phyloP scores from a whole-genome alignment of 768 basidiomycete species.

The Polyporus arcularius region DNA sequence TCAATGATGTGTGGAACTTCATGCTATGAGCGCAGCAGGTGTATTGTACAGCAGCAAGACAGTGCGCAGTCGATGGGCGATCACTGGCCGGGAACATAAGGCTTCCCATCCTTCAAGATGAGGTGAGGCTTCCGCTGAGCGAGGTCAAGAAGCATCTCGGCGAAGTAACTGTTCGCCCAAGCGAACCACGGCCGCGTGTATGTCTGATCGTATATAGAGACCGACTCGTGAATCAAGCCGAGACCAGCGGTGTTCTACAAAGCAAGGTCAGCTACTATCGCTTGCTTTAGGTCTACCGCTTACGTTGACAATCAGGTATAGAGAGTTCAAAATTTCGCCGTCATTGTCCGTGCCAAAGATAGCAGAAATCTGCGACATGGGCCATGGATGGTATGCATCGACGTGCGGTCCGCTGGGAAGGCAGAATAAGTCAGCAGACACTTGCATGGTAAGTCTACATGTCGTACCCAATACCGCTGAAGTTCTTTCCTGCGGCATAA shows the following conservation, averaged over 20 bases:
- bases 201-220: conserved; percentile 56
- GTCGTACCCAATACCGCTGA: conserved; percentile 69
- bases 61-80: not conserved
- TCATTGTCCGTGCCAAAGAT: conserved; percentile 78
- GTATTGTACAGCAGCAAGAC: conserved; percentile 3
- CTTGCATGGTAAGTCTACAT: not conserved
- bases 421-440: not conserved
- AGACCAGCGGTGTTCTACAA: conserved; percentile 68
- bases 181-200: conserved; percentile 82
- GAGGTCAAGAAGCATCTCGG: conserved; percentile 79
- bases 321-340: conserved; percentile 57
- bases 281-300: conserved; percentile 28
- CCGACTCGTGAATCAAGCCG: conserved; percentile 79
- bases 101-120: conserved; percentile 55
- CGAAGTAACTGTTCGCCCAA: conserved; percentile 83
- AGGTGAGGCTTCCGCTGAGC: conserved; percentile 72
- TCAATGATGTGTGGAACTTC: not conserved
- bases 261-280: not conserved
- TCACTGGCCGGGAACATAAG: conserved; percentile 56
- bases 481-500: conserved; percentile 59
- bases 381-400: conserved; percentile 76
- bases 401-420: conserved; percentile 70
- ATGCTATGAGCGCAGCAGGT: not conserved
- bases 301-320: conserved; percentile 72
- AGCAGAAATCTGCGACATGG: conserved; percentile 77